phyloP scores from a whole-genome alignment of 2,329 filamentous ascomycete genomes.

The Neonectria sp. region DNA sequence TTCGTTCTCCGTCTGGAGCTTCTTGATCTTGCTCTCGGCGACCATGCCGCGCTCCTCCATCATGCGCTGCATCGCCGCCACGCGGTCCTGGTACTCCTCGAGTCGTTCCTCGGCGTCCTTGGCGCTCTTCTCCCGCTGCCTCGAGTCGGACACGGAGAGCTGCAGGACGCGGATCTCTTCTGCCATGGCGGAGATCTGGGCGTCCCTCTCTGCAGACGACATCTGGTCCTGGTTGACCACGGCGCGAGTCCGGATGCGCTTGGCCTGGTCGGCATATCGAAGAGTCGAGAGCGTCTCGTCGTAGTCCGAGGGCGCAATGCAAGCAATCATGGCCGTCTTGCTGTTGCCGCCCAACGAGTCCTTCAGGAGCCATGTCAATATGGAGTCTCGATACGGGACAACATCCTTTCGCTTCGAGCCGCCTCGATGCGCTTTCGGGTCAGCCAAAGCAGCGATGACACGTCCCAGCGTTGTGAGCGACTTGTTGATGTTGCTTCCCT shows the following conservation, averaged over 20 bases:
- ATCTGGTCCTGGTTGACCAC: constrained; percentile 97
- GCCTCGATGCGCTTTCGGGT: constrained; percentile 71
- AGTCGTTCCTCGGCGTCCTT: constrained; percentile 85
- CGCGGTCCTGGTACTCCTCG: constrained; percentile 95
- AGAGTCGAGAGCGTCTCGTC: constrained; percentile 97
- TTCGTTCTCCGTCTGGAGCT: constrained; percentile 91
- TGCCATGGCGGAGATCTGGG: constrained; percentile 93
- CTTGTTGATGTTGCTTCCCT: constrained; percentile 99
- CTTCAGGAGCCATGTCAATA: constrained; percentile 88
- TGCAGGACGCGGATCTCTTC: constrained; percentile 93
- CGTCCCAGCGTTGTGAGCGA: constrained; percentile 95
- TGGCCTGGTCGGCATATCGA: constrained; percentile 97
- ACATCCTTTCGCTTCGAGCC: constrained; percentile 73
- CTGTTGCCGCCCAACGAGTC: constrained; percentile 96
- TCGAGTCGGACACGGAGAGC: constrained; percentile 77
- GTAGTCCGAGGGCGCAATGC: constrained; percentile 95
- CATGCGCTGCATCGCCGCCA: constrained; percentile 90
- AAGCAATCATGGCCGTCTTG: constrained; percentile 99
- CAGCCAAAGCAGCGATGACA: constrained; percentile 92
- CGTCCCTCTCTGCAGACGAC: constrained; percentile 92
- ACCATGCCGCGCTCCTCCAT: constrained; percentile 96
- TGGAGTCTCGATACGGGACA: constrained; percentile 93
- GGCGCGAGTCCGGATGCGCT: constrained; percentile 94
- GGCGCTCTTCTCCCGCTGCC: constrained; percentile 81
- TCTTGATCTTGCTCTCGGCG: constrained; percentile 93